These are phyloP conservation scores for Kodamaea fukazawae DNA, from an alignment of 805 yeast genomes.

Conservation along the genomic window DNA sequence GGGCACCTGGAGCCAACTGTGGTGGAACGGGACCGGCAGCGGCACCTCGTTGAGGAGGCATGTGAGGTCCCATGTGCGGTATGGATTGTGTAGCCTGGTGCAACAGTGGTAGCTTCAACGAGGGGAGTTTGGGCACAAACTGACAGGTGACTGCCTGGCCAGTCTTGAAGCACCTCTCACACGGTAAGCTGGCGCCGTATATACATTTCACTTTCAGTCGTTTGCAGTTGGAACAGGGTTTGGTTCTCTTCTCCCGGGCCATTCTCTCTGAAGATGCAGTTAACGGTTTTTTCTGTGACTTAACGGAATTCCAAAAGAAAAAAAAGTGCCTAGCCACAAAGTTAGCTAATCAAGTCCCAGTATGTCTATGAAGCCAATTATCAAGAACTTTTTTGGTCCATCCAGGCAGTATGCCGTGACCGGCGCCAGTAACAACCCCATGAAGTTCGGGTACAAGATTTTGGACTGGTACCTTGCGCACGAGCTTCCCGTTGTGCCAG, in stretches of 20 bases:
- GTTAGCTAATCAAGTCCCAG: no score
- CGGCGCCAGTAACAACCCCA: conserved; percentile 66
- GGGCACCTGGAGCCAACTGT: background rate
- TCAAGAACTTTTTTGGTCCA: conserved; percentile 50
- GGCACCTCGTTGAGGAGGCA: background rate
- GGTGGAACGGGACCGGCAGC: background rate
- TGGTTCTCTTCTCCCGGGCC: conserved; percentile 42
- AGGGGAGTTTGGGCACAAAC: conserved; percentile 54
- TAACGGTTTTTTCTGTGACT: background rate
- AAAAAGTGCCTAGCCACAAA: background rate
- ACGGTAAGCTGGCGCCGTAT: conserved; percentile 47
- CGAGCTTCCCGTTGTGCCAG: conserved; percentile 57
- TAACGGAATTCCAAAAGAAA: background rate
- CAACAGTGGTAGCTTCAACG: conserved; percentile 28
- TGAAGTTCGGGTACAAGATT: conserved; percentile 70
- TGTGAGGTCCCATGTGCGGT: background rate
- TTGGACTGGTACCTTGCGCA: conserved; percentile 63
- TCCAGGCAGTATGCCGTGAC: conserved; percentile 58
- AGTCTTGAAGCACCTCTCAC: conserved; percentile 54
- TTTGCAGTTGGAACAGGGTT: conserved; percentile 65
- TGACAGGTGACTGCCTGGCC: conserved; percentile 49
- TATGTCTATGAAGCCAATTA: conserved; percentile 30
- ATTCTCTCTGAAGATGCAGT: conserved; percentile 9
- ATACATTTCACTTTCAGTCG: conserved; percentile 61
- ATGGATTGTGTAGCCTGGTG: conserved; percentile 6